phyloP scores from a whole-genome alignment of 1,139 yeast genomes.

The Scheffersomyces illinoinensis region DNA sequence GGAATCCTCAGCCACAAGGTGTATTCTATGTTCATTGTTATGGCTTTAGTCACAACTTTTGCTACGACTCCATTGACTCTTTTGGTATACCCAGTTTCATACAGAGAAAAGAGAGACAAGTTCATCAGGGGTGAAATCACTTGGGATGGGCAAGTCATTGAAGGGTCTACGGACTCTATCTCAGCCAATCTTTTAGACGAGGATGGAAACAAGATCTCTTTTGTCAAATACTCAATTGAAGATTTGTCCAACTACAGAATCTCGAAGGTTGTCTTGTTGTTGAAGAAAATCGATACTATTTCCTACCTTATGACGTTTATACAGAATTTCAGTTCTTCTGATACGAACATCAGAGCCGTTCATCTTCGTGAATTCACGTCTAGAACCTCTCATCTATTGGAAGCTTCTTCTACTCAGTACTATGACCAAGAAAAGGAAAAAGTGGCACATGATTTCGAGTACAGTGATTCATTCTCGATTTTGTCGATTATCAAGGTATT shows the following conservation, averaged over 20 bases:
- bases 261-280: slow-evolving; percentile 27
- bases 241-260: slow-evolving; percentile 19
- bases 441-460: slow-evolving; percentile 23
- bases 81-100: slow-evolving; percentile 57
- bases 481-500: slow-evolving; percentile 56
- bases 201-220: slow-evolving; percentile 5
- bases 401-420: slow-evolving; percentile 46
- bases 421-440: slow-evolving; percentile 11
- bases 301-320: slow-evolving; percentile 35
- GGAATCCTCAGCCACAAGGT: slow-evolving; percentile 62
- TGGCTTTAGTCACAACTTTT: slow-evolving; percentile 77
- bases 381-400: slow-evolving; percentile 67
- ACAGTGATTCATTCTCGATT: slow-evolving; percentile 45
- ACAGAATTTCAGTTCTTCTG: slow-evolving; percentile 25
- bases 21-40: slow-evolving; percentile 77
- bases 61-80: slow-evolving; percentile 72
- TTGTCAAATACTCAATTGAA: slow-evolving; percentile 13
- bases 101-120: slow-evolving; percentile 52
- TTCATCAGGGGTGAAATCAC: slow-evolving; percentile 41
- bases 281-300: slow-evolving; percentile 33
- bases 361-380: slow-evolving; percentile 62
- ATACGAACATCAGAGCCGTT: slow-evolving; percentile 50
- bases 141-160: slow-evolving; percentile 32
- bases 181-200: slow-evolving; percentile 2
- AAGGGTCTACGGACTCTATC: slow-evolving; percentile 1